phyloP scores from a whole-genome alignment of 1,139 yeast species.

The Geotrichum aggregatum region DNA sequence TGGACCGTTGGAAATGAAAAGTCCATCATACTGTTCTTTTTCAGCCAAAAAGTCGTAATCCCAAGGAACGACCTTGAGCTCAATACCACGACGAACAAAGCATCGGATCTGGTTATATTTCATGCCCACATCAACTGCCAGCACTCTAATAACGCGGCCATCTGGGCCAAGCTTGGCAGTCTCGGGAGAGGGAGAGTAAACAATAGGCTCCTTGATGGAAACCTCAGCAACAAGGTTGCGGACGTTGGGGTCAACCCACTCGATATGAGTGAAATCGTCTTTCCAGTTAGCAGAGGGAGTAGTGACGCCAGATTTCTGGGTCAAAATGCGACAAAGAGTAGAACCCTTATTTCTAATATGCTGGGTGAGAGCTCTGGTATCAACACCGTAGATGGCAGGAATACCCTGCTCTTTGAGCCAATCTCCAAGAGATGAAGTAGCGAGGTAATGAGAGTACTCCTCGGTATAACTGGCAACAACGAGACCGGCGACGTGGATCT shows the following conservation, averaged over 20 bases:
- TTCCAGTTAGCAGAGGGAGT: slow-evolving; percentile 54
- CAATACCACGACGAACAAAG: slow-evolving; percentile 93
- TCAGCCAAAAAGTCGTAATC: slow-evolving; percentile 68
- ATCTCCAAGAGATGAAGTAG: slow-evolving; percentile 82
- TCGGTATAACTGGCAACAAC: slow-evolving; percentile 97
- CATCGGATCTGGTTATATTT: slow-evolving; percentile 97
- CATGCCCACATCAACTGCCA: slow-evolving; percentile 97
- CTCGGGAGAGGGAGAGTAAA: slow-evolving; percentile 61
- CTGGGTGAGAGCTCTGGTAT: slow-evolving; percentile 92
- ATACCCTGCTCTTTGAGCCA: slow-evolving; percentile 91
- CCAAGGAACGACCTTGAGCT: slow-evolving; percentile 94
- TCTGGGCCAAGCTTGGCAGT: slow-evolving; percentile 54
- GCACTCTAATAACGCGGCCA: slow-evolving; percentile 74
- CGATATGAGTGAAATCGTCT: slow-evolving; percentile 65
- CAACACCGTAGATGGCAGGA: slow-evolving; percentile 97
- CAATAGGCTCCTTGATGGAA: slow-evolving; percentile 67
- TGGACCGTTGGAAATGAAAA: slow-evolving; percentile 96
- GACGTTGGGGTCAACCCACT: slow-evolving; percentile 90
- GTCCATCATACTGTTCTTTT: slow-evolving; percentile 76
- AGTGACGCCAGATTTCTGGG: slow-evolving; percentile 50
- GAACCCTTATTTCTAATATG: slow-evolving; percentile 89
- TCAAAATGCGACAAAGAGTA: slow-evolving; percentile 76
- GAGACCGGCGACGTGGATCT: slow-evolving; percentile 93
- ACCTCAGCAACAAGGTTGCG: slow-evolving; percentile 90
- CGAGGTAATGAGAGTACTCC: slow-evolving; percentile 89